These are phyloP conservation scores for Manihot esculenta DNA, from an alignment of 441 rosid genomes.

Conservation along the genomic window DNA sequence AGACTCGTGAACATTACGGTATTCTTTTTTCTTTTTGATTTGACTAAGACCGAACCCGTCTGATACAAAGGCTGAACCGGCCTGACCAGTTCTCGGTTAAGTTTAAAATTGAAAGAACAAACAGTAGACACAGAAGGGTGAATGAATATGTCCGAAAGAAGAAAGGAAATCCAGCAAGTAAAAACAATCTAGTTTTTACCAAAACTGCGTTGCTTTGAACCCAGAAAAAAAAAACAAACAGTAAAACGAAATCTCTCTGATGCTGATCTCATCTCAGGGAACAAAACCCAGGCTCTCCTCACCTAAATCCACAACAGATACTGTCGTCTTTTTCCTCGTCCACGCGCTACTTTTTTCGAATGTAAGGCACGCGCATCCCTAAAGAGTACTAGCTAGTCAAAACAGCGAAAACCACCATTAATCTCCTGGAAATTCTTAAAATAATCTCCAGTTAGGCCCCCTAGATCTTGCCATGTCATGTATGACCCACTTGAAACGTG, in stretches of 20 bases:
- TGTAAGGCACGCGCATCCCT: not conserved
- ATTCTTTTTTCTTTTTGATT: no score
- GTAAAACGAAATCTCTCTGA: not conserved
- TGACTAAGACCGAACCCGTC: no score
- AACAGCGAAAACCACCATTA: no score
- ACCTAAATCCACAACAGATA: conserved; percentile 15
- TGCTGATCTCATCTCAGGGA: conserved; percentile 7
- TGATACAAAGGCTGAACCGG: no score
- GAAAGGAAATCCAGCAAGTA: not conserved
- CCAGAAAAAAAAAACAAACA: not conserved
- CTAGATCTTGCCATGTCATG: conserved; percentile 26
- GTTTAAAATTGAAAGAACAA: no score
- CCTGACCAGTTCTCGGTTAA: no score
- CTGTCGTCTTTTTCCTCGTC: not conserved
- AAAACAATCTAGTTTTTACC: conserved; percentile 15
- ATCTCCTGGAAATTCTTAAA: conserved; percentile 1
- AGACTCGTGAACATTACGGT: no score
- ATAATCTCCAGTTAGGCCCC: not conserved
- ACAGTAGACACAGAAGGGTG: not conserved
- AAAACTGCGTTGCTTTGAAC: conserved; percentile 5
- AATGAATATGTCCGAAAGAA: not conserved
- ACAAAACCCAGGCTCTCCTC: conserved; percentile 18
- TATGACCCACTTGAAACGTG: no score
- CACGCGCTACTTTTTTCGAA: conserved; percentile 25
- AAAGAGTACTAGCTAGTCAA: not conserved